Conservation (phyloP, 2,329 filamentous ascomycete genomes). For the Passalora sequoiae region DNA sequence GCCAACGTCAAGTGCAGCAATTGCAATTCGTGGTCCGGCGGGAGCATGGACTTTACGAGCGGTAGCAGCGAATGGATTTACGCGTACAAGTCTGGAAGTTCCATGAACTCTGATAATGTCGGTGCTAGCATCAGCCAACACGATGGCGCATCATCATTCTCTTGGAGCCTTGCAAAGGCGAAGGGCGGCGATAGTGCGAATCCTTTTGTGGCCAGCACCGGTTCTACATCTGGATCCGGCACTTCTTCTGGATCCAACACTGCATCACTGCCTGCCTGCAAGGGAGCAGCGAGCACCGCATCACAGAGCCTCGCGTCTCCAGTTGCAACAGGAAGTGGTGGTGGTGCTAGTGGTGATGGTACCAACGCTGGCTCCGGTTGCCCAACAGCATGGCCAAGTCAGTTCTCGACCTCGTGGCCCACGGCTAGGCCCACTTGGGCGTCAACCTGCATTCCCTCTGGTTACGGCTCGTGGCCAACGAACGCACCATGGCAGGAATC, state of each 20-base stretch:
- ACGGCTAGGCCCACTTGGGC: slow-evolving; percentile 15
- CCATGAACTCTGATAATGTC: slow-evolving; percentile 46
- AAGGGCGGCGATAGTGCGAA: slow-evolving; percentile 47
- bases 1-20: slow-evolving; percentile 54
- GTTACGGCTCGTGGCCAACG: slow-evolving; percentile 12
- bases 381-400: slow-evolving; percentile 15
- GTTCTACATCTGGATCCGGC: slow-evolving; percentile 1
- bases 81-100: slow-evolving; percentile 42
- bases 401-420: slow-evolving; percentile 15
- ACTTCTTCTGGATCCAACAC: slow-evolving; percentile 3
- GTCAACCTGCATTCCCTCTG: slow-evolving; percentile 8
- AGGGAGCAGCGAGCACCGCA: background rate
- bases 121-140: slow-evolving; percentile 45
- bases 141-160: slow-evolving; percentile 37
- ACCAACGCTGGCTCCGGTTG: slow-evolving; percentile 1
- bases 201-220: slow-evolving; percentile 34
- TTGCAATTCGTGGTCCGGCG: slow-evolving; percentile 50
- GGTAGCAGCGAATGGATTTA: slow-evolving; percentile 48
- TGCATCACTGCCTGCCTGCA: slow-evolving; percentile 1
- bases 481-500: slow-evolving; percentile 10
- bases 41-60: slow-evolving; percentile 47
- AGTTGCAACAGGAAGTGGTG: slow-evolving; percentile 9
- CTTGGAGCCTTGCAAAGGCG: slow-evolving; percentile 46
- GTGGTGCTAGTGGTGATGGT: background rate
- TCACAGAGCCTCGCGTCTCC: slow-evolving; percentile 14